A percentile compares a stretch with the other conserved stretches of the same genome.
phyloP scores from a whole-genome alignment of 768 basidiomycete species.

The Tephrocybe sp. region DNA sequence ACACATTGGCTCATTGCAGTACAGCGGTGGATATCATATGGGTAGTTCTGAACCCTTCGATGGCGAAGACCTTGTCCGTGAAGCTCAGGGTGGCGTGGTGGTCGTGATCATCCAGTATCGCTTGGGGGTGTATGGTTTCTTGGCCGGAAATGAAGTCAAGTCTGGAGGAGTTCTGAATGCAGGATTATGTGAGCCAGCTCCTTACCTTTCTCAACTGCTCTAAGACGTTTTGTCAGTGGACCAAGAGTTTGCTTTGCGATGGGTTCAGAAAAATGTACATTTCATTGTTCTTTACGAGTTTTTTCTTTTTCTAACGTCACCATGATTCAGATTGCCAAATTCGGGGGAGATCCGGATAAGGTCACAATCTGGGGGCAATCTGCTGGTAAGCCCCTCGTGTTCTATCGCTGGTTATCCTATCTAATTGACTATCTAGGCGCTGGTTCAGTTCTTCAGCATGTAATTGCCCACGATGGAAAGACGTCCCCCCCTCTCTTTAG shows the following conservation, averaged over 20 bases:
- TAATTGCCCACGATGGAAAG: constrained; percentile 44
- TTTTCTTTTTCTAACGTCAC: not conserved
- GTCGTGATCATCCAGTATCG: constrained; percentile 28
- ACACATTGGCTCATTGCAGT: not conserved
- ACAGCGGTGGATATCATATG: constrained; percentile 10
- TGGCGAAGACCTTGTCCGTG: constrained; percentile 17
- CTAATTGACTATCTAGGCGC: constrained; percentile 42
- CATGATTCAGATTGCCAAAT: constrained; percentile 17
- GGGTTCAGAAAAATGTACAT: constrained; percentile 23
- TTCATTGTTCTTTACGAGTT: not conserved
- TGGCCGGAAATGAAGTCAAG: constrained; percentile 31
- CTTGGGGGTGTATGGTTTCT: constrained; percentile 30
- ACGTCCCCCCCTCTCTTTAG: constrained; percentile 43
- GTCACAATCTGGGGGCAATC: constrained; percentile 31
- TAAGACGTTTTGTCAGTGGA: constrained; percentile 20
- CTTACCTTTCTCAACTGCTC: not conserved
- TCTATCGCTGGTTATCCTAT: constrained; percentile 13
- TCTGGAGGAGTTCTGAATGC: constrained; percentile 30
- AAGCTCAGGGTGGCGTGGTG: constrained; percentile 18
- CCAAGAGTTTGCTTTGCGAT: constrained; percentile 24
- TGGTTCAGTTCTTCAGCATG: constrained; percentile 48
- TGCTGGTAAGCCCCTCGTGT: constrained; percentile 14
- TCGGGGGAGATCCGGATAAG: constrained; percentile 23
- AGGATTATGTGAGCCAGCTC: constrained; percentile 25
- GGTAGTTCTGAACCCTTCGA: constrained; percentile 2